These are phyloP conservation scores for Leccinum solheimii DNA, from an alignment of 1,284 basidiomycete genomes.

Conservation along the genomic window DNA sequence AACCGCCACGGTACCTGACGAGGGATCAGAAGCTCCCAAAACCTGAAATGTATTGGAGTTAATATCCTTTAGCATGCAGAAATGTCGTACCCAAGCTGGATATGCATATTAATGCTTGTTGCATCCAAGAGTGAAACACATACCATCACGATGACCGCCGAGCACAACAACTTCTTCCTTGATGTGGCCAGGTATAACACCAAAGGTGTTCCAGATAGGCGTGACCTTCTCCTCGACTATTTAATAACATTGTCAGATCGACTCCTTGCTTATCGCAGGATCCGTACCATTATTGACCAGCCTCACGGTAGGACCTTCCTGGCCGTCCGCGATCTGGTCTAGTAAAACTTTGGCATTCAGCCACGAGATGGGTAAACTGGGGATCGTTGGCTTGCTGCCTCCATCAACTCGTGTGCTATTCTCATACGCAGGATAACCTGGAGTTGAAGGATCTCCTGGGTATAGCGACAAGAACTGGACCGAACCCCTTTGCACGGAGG, in stretches of 20 bases:
- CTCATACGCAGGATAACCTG: slow-evolving; percentile 71
- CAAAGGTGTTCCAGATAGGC: slow-evolving; percentile 72
- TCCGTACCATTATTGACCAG: slow-evolving; percentile 49
- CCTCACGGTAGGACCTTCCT: slow-evolving; percentile 40
- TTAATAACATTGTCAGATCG: slow-evolving; percentile 1
- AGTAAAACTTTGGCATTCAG: slow-evolving; percentile 51
- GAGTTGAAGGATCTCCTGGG: slow-evolving; percentile 72
- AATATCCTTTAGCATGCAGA: slow-evolving; percentile 2
- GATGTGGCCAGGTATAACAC: slow-evolving; percentile 73
- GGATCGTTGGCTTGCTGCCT: slow-evolving; percentile 65
- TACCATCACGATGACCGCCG: slow-evolving; percentile 76
- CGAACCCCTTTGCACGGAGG: slow-evolving; percentile 70
- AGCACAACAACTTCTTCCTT: slow-evolving; percentile 74
- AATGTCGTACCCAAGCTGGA: slow-evolving; percentile 31
- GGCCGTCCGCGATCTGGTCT: slow-evolving; percentile 39
- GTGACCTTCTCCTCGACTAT: slow-evolving; percentile 46
- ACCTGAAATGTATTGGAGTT: slow-evolving; percentile 37
- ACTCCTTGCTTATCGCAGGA: neutral
- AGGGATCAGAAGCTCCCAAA: slow-evolving; percentile 74
- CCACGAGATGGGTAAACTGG: slow-evolving; percentile 63
- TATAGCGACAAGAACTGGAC: slow-evolving; percentile 74
- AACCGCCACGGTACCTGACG: slow-evolving; percentile 75
- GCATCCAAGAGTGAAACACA: slow-evolving; percentile 17
- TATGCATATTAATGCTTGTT: slow-evolving; percentile 6
- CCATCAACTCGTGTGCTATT: slow-evolving; percentile 64